These are phyloP conservation scores for Cyberlindnera veronae DNA, from an alignment of 805 yeast species.

Conservation along the genomic window DNA sequence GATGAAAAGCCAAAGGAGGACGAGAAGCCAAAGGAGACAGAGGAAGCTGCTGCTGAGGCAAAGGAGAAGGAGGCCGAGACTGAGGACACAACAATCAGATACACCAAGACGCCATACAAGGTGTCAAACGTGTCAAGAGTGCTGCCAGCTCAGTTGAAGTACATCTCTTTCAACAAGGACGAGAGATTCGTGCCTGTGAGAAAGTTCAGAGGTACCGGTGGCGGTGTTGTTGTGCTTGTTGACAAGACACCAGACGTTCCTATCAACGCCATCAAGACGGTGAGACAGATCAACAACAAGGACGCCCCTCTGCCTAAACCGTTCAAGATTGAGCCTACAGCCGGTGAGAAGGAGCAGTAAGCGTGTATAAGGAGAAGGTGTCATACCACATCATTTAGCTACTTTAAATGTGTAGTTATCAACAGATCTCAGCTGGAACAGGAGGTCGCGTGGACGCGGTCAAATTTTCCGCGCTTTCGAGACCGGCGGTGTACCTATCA, in stretches of 20 bases:
- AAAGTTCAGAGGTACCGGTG: conserved; percentile 57
- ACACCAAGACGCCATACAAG: conserved; percentile 62
- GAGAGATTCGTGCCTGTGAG: conserved; percentile 81
- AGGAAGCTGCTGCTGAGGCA: conserved; percentile 21
- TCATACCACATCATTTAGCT: too few relatives aligned
- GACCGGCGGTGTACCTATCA: too few relatives aligned
- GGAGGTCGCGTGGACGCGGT: too few relatives aligned
- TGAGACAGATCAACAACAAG: conserved; percentile 69
- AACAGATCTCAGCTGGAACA: too few relatives aligned
- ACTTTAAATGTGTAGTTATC: too few relatives aligned
- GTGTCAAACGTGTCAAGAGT: conserved; percentile 83
- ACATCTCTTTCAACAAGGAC: conserved; percentile 70
- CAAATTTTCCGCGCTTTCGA: too few relatives aligned
- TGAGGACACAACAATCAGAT: conserved; percentile 41
- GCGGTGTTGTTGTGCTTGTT: conserved; percentile 66
- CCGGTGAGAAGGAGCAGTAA: conserved; percentile 12
- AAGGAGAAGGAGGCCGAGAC: conserved; percentile 23
- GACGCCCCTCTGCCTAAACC: conserved; percentile 76
- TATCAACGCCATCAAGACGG: conserved; percentile 69
- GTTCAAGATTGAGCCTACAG: conserved; percentile 45
- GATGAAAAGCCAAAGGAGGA: conserved; percentile 35
- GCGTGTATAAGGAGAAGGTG: too few relatives aligned
- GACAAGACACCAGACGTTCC: conserved; percentile 63
- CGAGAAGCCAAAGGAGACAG: too few relatives aligned
- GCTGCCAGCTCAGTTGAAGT: conserved; percentile 82